A percentile compares a stretch with the other conserved stretches of the same genome.
Conservation (phyloP, 2,329 filamentous ascomycete genomes). For the Cordyceps cicadae region DNA sequence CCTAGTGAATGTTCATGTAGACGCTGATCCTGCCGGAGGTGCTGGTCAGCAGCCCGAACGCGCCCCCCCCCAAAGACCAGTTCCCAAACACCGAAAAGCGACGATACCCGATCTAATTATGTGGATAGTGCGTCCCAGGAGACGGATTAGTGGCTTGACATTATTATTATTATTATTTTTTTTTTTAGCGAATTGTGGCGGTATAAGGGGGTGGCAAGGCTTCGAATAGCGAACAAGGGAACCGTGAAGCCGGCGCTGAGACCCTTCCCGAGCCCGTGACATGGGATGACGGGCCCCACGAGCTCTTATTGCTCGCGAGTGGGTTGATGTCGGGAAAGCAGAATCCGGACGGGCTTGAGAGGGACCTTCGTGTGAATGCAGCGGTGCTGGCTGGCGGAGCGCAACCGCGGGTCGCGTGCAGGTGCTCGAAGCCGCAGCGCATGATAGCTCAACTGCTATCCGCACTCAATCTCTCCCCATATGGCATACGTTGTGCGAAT, state of each 20-base stretch:
- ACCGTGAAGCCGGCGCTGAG: not conserved
- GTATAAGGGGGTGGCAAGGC: conserved; percentile 5
- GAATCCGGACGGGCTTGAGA: not conserved
- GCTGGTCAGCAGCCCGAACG: not conserved
- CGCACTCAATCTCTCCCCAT: too few relatives aligned
- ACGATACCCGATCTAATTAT: not conserved
- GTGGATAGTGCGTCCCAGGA: not conserved
- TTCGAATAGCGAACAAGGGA: not conserved
- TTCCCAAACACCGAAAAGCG: not conserved
- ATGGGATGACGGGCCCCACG: not conserved
- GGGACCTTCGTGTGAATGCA: not conserved
- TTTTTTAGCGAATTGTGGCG: conserved; percentile 2
- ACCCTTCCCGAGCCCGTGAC: not conserved
- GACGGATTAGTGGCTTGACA: not conserved
- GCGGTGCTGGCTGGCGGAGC: too few relatives aligned
- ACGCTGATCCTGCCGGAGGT: not conserved
- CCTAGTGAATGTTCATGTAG: not conserved
- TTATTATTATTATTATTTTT: too few relatives aligned
- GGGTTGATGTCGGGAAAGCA: not conserved
- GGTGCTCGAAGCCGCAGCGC: too few relatives aligned
- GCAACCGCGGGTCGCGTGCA: too few relatives aligned
- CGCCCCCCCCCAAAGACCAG: not conserved
- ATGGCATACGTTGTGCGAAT: too few relatives aligned
- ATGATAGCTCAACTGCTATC: too few relatives aligned
- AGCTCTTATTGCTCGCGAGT: not conserved